Evolutionary conservation across 179 eudicot species (phyloP).

Genomic region (Silene vulgaris): DNA sequence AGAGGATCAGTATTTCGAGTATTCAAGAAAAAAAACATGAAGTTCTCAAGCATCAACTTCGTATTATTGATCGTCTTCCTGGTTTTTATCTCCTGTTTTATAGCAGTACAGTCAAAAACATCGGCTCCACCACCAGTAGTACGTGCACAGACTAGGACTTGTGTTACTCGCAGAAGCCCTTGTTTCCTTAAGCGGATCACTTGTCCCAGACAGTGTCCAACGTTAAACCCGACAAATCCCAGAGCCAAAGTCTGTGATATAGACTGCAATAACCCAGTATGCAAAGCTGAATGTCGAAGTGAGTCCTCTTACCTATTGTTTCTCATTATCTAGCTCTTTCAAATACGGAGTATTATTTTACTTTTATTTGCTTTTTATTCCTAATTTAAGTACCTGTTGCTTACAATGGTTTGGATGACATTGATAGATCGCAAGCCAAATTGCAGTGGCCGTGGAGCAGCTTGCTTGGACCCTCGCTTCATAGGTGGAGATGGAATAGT

Average conservation of each 20-base stretch:
- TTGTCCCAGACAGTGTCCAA: constrained; percentile 56
- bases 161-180: constrained; percentile 33
- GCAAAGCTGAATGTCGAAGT: constrained; percentile 57
- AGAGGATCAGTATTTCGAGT: neutral
- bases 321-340: no score
- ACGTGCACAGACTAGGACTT: constrained; percentile 26
- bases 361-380: neutral
- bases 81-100: constrained; percentile 20
- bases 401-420: constrained; percentile 15
- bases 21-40: constrained; percentile 25
- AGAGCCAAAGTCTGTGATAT: constrained; percentile 52
- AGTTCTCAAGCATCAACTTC: constrained; percentile 21
- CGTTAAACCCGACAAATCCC: constrained; percentile 28
- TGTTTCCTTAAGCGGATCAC: constrained; percentile 37
- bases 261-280: constrained; percentile 50
- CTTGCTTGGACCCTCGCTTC: constrained; percentile 74
- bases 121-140: constrained; percentile 10
- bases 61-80: constrained; percentile 27
- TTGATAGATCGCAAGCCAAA: constrained; percentile 47
- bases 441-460: constrained; percentile 56
- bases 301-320: constrained; percentile 15
- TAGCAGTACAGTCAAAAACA: constrained; percentile 18
- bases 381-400: neutral
- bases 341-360: neutral
- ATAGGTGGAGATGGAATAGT: constrained; percentile 61